phyloP scores from a whole-genome alignment of 306 rosid species.

The Fragaria iinumae region DNA sequence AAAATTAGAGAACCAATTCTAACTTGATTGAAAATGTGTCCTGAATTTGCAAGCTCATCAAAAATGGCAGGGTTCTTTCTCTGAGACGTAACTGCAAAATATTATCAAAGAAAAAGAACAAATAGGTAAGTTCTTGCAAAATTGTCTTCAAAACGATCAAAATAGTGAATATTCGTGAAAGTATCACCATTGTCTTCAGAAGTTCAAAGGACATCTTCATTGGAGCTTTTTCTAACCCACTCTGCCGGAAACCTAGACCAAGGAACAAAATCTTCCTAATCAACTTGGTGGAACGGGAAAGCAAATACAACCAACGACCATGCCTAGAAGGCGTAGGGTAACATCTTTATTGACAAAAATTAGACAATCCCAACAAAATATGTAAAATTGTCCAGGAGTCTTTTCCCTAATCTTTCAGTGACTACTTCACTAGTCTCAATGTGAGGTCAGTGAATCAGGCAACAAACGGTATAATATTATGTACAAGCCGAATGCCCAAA shows the following conservation, averaged over 20 bases:
- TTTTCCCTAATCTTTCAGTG: conserved; percentile 19
- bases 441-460: conserved; percentile 35
- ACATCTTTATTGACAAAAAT: conserved; percentile 9
- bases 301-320: not conserved
- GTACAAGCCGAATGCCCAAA: conserved; percentile 61
- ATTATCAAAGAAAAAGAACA: no score
- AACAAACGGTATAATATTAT: conserved; percentile 38
- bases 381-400: conserved; percentile 30
- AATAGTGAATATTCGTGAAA: no score
- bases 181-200: no score
- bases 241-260: not conserved
- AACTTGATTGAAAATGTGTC: no score
- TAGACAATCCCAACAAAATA: conserved; percentile 20
- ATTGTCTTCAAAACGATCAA: no score
- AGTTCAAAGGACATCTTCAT: not conserved
- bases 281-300: not conserved
- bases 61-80: no score
- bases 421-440: conserved; percentile 35
- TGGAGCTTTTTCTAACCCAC: not conserved
- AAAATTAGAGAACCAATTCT: no score
- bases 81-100: no score
- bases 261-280: not conserved
- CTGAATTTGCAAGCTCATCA: no score
- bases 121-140: no score
- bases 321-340: not conserved